These are phyloP conservation scores for Arthroderma sp. DNA, from an alignment of 2,329 filamentous ascomycete genomes.

Conservation along the genomic window DNA sequence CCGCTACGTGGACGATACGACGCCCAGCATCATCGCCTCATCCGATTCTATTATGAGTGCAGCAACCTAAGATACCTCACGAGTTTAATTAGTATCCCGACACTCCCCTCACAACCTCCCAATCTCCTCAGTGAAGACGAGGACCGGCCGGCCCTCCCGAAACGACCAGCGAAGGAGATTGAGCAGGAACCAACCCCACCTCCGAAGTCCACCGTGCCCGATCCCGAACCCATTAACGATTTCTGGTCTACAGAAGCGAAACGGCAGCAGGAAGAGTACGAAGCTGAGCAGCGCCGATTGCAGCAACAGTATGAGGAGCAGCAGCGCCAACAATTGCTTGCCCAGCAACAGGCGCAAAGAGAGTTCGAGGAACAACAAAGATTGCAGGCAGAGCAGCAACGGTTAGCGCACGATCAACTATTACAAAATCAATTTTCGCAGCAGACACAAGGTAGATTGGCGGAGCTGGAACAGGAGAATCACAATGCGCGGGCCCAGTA, in stretches of 20 bases:
- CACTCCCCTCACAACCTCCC: slow-evolving; percentile 85
- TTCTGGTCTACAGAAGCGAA: slow-evolving; percentile 95
- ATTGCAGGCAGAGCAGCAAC: slow-evolving; percentile 73
- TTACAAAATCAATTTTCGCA: slow-evolving; percentile 78
- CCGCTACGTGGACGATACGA: slow-evolving; percentile 82
- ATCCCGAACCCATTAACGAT: slow-evolving; percentile 89
- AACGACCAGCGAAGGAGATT: slow-evolving; percentile 57
- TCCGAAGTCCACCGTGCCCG: slow-evolving; percentile 50
- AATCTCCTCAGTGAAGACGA: slow-evolving; percentile 79
- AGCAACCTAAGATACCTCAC: slow-evolving; percentile 95
- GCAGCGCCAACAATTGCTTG: slow-evolving; percentile 67
- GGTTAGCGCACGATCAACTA: slow-evolving; percentile 79
- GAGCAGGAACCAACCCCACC: slow-evolving; percentile 56
- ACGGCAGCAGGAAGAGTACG: slow-evolving; percentile 85
- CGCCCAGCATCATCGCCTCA: slow-evolving; percentile 87
- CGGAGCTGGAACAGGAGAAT: slow-evolving; percentile 90
- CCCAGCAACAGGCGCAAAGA: slow-evolving; percentile 69
- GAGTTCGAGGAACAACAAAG: slow-evolving; percentile 97
- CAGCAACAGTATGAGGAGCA: slow-evolving; percentile 77
- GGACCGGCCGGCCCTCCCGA: slow-evolving; percentile 67
- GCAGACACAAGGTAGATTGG: slow-evolving; percentile 90
- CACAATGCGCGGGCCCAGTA: slow-evolving; percentile 89
- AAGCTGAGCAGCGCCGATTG: slow-evolving; percentile 79
- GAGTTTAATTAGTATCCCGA: slow-evolving; percentile 89
- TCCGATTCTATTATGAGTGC: slow-evolving; percentile 98